Conservation (phyloP, 176 grass and related monocot species). For the Raddia guianensis region DNA sequence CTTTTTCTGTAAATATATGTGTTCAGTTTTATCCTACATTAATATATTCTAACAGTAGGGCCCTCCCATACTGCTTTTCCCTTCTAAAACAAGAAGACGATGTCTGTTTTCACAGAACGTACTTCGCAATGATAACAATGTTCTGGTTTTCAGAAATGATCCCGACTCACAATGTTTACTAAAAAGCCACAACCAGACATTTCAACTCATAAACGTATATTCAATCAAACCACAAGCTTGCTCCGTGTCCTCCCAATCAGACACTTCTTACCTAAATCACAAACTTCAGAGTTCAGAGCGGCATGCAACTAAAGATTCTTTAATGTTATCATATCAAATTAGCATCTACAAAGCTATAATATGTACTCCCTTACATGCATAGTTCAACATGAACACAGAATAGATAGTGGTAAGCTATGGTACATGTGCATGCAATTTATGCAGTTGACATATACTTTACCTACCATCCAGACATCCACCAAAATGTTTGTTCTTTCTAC, state of each 20-base stretch:
- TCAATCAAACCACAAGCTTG: not conserved
- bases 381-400: not conserved
- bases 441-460: constrained; percentile 3
- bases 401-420: not conserved
- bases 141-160: not conserved
- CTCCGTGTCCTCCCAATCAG: not conserved
- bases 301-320: not conserved
- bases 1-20: not conserved
- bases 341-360: not conserved
- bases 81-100: not conserved
- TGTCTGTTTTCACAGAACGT: not conserved
- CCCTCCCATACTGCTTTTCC: not conserved
- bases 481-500: constrained; percentile 12
- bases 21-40: not conserved
- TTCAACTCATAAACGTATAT: not conserved
- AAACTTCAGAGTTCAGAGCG: not conserved
- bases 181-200: not conserved
- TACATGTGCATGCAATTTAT: not conserved
- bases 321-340: not conserved
- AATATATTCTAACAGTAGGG: not conserved
- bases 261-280: not conserved
- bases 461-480: not conserved
- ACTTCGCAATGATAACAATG: not conserved
- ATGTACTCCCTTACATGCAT: not conserved
- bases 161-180: not conserved